Evolutionary conservation across 306 rosid genomes (phyloP).

Genomic region (Potentilla sterilis): DNA sequence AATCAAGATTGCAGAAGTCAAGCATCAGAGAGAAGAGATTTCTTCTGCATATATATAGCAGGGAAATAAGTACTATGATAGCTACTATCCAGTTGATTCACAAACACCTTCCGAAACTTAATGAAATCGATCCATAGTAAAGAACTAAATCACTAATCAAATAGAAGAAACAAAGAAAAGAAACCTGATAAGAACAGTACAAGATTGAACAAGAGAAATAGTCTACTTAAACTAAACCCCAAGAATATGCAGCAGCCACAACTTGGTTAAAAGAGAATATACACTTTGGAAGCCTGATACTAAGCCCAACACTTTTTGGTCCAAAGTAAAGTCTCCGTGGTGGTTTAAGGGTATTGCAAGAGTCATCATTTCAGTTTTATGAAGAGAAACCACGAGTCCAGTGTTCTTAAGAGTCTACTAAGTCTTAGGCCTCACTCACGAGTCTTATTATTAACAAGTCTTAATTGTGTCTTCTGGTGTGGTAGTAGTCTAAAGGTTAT

Average conservation of each 20-base stretch:
- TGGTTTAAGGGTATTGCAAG: too few relatives aligned
- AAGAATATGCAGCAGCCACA: background rate
- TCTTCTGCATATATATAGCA: background rate
- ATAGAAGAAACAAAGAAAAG: background rate
- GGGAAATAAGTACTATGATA: background rate
- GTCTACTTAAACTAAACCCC: background rate
- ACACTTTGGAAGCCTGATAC: too few relatives aligned
- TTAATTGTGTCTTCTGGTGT: too few relatives aligned
- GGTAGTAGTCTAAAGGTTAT: too few relatives aligned
- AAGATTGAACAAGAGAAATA: background rate
- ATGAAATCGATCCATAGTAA: too few relatives aligned
- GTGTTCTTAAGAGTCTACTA: too few relatives aligned
- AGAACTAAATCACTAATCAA: background rate
- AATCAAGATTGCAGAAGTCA: background rate
- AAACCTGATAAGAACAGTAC: background rate
- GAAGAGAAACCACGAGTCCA: too few relatives aligned
- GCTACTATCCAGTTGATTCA: background rate
- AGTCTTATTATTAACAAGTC: too few relatives aligned
- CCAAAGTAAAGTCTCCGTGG: background rate
- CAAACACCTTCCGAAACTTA: too few relatives aligned
- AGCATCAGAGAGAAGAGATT: background rate
- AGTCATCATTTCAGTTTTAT: background rate
- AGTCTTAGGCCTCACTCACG: too few relatives aligned
- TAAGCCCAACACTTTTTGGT: background rate
- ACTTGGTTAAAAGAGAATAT: too few relatives aligned